These are phyloP conservation scores for Coniochaeta sp. DNA, from an alignment of 2,329 filamentous ascomycete genomes.

Conservation along the genomic window DNA sequence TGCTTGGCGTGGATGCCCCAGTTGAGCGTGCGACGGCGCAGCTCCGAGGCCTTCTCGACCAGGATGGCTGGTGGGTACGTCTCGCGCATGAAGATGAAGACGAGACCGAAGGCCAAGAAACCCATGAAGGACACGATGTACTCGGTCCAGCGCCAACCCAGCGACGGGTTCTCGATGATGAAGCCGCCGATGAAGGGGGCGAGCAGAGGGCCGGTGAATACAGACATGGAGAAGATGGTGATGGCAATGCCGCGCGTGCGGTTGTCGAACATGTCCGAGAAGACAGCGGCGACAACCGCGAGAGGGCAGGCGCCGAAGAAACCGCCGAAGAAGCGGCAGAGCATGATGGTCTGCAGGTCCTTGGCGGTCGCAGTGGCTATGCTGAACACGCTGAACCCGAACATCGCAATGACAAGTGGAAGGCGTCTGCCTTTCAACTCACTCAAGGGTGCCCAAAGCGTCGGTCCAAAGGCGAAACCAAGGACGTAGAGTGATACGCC, in stretches of 20 bases:
- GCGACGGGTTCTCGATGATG: slow-evolving; percentile 47
- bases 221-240: slow-evolving; percentile 51
- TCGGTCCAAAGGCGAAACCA: slow-evolving; percentile 56
- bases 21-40: slow-evolving; percentile 58
- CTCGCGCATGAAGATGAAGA: slow-evolving; percentile 58
- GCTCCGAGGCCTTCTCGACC: slow-evolving; percentile 50
- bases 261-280: slow-evolving; percentile 66
- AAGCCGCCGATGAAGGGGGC: slow-evolving; percentile 66
- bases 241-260: slow-evolving; percentile 51
- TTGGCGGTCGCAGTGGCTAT: slow-evolving; percentile 58
- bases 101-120: slow-evolving; percentile 49
- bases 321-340: slow-evolving; percentile 68
- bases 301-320: slow-evolving; percentile 65
- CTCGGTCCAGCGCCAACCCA: slow-evolving; percentile 70
- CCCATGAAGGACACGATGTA: slow-evolving; percentile 59
- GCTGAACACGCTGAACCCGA: slow-evolving; percentile 64
- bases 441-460: slow-evolving; percentile 65
- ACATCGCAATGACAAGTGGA: slow-evolving; percentile 54
- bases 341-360: slow-evolving; percentile 61
- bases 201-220: slow-evolving; percentile 61
- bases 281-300: slow-evolving; percentile 63
- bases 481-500: slow-evolving; percentile 66
- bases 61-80: slow-evolving; percentile 65
- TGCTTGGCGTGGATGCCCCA: slow-evolving; percentile 67
- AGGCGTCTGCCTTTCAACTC: slow-evolving; percentile 63